Percentiles rank a stretch among this genome's conserved stretches.
Evolutionary conservation across 2,329 filamentous ascomycete genomes (phyloP).

Genomic region (Alternaria incomplexa): DNA sequence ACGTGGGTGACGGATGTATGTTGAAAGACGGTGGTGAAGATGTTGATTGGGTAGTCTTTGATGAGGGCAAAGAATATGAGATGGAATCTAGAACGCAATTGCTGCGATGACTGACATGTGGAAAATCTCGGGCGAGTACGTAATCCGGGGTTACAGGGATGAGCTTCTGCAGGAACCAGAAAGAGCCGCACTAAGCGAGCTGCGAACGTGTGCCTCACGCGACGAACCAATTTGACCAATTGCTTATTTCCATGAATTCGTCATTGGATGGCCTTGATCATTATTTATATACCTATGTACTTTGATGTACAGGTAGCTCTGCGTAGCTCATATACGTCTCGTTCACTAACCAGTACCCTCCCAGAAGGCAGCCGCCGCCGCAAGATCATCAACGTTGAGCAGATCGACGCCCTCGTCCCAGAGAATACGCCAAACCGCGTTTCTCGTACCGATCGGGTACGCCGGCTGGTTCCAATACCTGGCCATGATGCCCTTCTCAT

Average conservation of each 20-base stretch:
- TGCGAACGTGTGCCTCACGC: constrained; percentile 3
- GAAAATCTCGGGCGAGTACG: constrained; percentile 23
- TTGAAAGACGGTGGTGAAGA: neutral
- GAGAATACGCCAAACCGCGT: constrained; percentile 60
- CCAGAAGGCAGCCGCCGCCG: constrained; percentile 54
- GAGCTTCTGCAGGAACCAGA: constrained; percentile 22
- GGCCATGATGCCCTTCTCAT: constrained; percentile 62
- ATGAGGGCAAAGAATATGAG: constrained; percentile 7
- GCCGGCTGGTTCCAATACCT: constrained; percentile 69
- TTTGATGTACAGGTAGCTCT: neutral
- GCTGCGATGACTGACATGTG: constrained; percentile 20
- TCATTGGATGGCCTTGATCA: neutral
- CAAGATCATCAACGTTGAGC: constrained; percentile 69
- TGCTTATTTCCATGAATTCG: neutral
- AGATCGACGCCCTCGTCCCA: constrained; percentile 65
- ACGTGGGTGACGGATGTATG: neutral
- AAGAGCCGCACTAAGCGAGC: constrained; percentile 17
- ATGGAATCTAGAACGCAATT: constrained; percentile 11
- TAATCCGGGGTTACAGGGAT: constrained; percentile 27
- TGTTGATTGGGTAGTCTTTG: neutral
- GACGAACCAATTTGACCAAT: neutral
- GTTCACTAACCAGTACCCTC: constrained; percentile 29
- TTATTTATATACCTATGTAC: neutral
- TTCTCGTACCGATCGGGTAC: constrained; percentile 61
- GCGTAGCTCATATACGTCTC: neutral